Base-by-base conservation (phyloP, 495 filamentous ascomycete genomes). In the Tuber melanosporum region DNA sequence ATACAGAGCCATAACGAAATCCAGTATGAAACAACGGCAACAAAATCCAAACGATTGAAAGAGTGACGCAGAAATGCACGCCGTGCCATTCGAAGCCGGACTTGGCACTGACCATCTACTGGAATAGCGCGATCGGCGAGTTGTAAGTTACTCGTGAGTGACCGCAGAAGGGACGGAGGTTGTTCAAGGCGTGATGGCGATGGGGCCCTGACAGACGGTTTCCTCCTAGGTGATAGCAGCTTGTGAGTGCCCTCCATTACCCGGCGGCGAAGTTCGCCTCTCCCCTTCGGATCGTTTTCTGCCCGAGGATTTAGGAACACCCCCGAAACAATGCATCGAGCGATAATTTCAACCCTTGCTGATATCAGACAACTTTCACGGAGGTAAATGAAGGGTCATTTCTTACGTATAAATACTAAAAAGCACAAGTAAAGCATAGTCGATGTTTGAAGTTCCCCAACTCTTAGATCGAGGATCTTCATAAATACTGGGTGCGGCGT, bases 1-100 rank as follows among this genome's bases (percentile, higher is more conserved):
- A 93, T 78, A 39, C 89, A 87, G 72, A 99, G 87, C 47, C 90
- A 84, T 79, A 97, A 94, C 0, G 93, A 90, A 70, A 97, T 90
- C 95, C 95, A 99, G 84, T 92, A 98, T 9, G 94, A 91, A n/a
- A 95, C 87, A n/a, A 99, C 91, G 7, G 95, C 96, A 47, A 99
- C 85, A 85, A 98, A 98, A 84, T 99, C 95, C 5, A 98, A 87
- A 74, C 95, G 89, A 84, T 98, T 98, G 86, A 98, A 98, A 15
- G 92, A 92, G 82, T 99, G 95, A 44, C 95, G 91, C 72, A 99
- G 87, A 84, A 97, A 98, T 7, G 95, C 95, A 75, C 95, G 91
- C 75, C 94, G 91, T 45, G 95, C 95, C 74, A 99, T 88, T 73
- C 94, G 89, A 74, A 91, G 85, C 72, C 95, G 92, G 82, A 93